These are phyloP conservation scores for Cotoneaster glaucophyllus DNA, from an alignment of 306 rosid genomes.

Conservation along the genomic window DNA sequence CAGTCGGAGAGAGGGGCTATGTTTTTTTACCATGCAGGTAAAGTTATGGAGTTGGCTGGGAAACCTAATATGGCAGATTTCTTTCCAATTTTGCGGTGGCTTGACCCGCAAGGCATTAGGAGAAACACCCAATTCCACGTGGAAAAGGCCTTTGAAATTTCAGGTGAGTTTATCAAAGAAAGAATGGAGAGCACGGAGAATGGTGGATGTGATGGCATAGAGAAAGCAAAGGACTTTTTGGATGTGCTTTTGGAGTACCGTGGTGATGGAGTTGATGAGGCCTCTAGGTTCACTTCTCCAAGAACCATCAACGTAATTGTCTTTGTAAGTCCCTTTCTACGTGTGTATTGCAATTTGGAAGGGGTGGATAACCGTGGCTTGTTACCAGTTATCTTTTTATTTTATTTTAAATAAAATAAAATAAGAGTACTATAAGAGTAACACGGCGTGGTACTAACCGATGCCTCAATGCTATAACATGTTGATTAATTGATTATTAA, in stretches of 20 bases:
- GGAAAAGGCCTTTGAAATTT: slow-evolving; percentile 60
- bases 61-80: slow-evolving; percentile 79
- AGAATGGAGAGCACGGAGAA: slow-evolving; percentile 36
- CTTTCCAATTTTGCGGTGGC: slow-evolving; percentile 43
- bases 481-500: too few relatives aligned
- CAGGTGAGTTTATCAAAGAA: slow-evolving; percentile 55
- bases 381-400: too few relatives aligned
- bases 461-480: too few relatives aligned
- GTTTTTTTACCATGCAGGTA: slow-evolving; percentile 54
- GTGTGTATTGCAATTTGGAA: not conserved
- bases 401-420: too few relatives aligned
- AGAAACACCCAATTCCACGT: slow-evolving; percentile 65
- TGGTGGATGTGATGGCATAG: not conserved
- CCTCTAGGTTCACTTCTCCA: slow-evolving; percentile 29
- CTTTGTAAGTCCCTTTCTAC: slow-evolving; percentile 24
- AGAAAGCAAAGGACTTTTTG: slow-evolving; percentile 44
- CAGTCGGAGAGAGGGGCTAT: slow-evolving; percentile 51
- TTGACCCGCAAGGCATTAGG: slow-evolving; percentile 77
- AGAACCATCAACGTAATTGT: slow-evolving; percentile 59
- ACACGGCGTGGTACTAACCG: too few relatives aligned
- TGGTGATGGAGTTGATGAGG: slow-evolving; percentile 37
- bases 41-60: slow-evolving; percentile 78
- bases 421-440: too few relatives aligned
- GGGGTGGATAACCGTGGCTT: too few relatives aligned
- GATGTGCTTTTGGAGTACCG: slow-evolving; percentile 66